Evolutionary conservation across 1,284 basidiomycete genomes (phyloP).

Genomic region (Ceratorhiza oryzae-sativae): DNA sequence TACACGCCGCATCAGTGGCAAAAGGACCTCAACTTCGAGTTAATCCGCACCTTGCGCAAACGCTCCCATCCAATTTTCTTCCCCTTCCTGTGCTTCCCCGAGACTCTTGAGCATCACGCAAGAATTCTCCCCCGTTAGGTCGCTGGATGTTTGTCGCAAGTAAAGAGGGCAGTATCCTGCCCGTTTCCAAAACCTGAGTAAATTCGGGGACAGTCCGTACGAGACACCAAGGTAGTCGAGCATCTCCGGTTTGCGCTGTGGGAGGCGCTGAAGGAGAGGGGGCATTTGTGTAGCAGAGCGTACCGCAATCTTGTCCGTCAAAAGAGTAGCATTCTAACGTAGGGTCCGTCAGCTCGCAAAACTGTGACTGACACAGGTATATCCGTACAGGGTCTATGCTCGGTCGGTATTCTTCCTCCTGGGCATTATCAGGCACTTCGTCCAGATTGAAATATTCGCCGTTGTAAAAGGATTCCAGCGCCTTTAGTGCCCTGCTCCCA

Average conservation of each 20-base stretch:
- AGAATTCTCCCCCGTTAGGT: conserved; percentile 95
- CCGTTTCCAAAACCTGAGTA: conserved; percentile 97
- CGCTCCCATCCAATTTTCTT: conserved; percentile 83
- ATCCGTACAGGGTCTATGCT: conserved; percentile 65
- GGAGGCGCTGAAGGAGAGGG: conserved; percentile 88
- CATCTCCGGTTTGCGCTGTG: conserved; percentile 87
- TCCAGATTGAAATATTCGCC: conserved; percentile 93
- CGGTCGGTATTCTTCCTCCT: conserved; percentile 57
- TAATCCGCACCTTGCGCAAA: conserved; percentile 79
- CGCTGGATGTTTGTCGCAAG: conserved; percentile 91
- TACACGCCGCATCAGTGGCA: conserved; percentile 47
- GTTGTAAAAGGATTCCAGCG: conserved; percentile 88
- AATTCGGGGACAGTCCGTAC: conserved; percentile 89
- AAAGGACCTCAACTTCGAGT: not conserved
- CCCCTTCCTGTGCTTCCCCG: conserved; percentile 51
- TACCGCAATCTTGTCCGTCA: conserved; percentile 77
- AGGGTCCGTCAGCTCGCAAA: not conserved
- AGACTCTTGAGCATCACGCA: conserved; percentile 92
- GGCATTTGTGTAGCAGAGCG: conserved; percentile 86
- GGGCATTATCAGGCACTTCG: conserved; percentile 58
- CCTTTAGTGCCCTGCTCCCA: conserved; percentile 88
- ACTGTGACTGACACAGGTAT: conserved; percentile 10
- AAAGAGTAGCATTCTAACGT: conserved; percentile 56
- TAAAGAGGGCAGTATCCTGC: conserved; percentile 92
- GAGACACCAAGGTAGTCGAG: conserved; percentile 97